Evolutionary conservation across 306 rosid genomes (phyloP).

Genomic region (Corylus americana): DNA sequence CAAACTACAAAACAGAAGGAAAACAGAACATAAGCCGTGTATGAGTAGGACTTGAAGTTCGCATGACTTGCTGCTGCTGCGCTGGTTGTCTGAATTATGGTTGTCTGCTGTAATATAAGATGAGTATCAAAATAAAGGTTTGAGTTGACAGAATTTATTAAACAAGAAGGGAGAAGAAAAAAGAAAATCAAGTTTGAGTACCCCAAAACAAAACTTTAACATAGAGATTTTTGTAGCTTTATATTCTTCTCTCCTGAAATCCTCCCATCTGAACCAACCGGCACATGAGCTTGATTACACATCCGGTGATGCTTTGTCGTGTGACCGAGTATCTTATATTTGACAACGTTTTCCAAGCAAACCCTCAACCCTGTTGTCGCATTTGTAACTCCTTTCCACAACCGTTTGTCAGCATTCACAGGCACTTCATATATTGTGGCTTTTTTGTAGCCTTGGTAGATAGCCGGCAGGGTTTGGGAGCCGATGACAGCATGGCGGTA

Average conservation of each 20-base stretch:
- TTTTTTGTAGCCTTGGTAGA: constrained; percentile 14
- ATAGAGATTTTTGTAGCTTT: not conserved
- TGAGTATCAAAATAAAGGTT: too few species aligned
- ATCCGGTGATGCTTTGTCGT: constrained; percentile 17
- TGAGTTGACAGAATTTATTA: too few species aligned
- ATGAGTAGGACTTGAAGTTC: too few species aligned
- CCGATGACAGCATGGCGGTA: not conserved
- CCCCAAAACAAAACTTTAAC: not conserved
- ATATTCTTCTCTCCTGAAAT: not conserved
- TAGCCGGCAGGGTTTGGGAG: not conserved
- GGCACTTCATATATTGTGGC: not conserved
- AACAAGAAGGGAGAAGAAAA: not conserved
- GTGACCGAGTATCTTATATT: constrained; percentile 17
- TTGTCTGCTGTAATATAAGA: too few species aligned
- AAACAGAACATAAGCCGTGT: too few species aligned
- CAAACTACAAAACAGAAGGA: too few species aligned
- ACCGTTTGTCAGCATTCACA: constrained; percentile 7
- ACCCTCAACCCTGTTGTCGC: constrained; percentile 4
- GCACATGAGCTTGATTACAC: not conserved
- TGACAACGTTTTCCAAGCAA: constrained; percentile 12
- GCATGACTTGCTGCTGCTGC: too few species aligned
- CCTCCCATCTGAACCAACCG: constrained; percentile 11
- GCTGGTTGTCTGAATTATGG: too few species aligned
- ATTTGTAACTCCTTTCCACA: not conserved
- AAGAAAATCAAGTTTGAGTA: not conserved